Evolutionary conservation across 345 rosid species (phyloP).

Genomic region (Ailanthus altissimus): DNA sequence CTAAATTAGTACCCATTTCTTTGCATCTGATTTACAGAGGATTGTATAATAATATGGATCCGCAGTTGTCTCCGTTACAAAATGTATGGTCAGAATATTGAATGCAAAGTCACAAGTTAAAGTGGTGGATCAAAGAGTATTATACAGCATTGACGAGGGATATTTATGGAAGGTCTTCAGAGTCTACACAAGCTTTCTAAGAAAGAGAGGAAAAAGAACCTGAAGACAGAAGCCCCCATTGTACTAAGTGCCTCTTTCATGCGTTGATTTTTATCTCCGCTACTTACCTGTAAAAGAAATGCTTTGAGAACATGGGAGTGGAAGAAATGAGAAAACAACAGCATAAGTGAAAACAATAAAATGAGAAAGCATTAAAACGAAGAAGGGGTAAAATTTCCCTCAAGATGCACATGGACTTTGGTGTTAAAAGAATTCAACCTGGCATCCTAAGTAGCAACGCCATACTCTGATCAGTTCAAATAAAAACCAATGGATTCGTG

Average conservation of each 20-base stretch:
- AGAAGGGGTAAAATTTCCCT: neutral
- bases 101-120: neutral
- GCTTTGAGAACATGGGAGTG: constrained; percentile 8
- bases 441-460: neutral
- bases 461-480: neutral
- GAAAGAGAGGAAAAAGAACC: constrained; percentile 41
- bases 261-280: constrained; percentile 74
- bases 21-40: neutral
- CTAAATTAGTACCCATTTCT: neutral
- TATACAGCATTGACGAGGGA: no score
- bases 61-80: neutral
- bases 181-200: neutral
- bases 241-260: constrained; percentile 80
- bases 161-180: no score
- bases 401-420: neutral
- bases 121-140: neutral
- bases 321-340: constrained; percentile 4
- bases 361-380: neutral
- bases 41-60: neutral
- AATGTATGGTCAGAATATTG: neutral
- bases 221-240: constrained; percentile 99
- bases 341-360: neutral
- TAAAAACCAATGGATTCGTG: neutral
- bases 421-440: neutral
- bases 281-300: constrained; percentile 55